Evolutionary conservation across 2,329 filamentous ascomycete species (phyloP).

Genomic region (Paracorniculantispora psalliotae): DNA sequence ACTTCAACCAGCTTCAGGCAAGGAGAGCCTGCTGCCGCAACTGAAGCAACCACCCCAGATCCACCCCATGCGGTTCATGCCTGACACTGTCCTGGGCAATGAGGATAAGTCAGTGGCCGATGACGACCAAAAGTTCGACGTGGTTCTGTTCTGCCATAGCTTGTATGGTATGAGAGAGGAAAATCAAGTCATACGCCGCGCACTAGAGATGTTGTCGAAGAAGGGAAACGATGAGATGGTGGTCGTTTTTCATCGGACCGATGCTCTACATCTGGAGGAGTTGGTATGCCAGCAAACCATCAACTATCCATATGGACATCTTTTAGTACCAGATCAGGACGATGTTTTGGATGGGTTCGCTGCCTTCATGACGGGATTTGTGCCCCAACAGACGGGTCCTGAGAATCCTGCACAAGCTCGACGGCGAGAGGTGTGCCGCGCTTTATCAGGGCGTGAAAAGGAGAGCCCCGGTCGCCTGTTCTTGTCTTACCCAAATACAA

Average conservation of each 20-base stretch:
- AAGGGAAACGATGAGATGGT: neutral
- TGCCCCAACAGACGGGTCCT: slow-evolving; percentile 25
- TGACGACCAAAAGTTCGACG: slow-evolving; percentile 41
- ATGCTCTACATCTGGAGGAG: neutral
- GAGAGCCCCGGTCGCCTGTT: slow-evolving; percentile 33
- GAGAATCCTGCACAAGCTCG: slow-evolving; percentile 28
- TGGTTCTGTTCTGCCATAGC: slow-evolving; percentile 59
- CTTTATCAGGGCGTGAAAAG: slow-evolving; percentile 36
- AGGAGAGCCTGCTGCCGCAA: neutral
- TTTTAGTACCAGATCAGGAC: slow-evolving; percentile 26
- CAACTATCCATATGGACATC: neutral
- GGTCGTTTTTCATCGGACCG: neutral
- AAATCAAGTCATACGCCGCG: slow-evolving; percentile 19
- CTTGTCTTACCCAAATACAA: slow-evolving; percentile 45
- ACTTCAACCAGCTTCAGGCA: neutral
- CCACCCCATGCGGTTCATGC: neutral
- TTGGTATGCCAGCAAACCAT: neutral
- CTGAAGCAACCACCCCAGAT: neutral
- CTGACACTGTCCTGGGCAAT: no score
- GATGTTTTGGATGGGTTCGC: slow-evolving; percentile 45
- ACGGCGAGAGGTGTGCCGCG: slow-evolving; percentile 51
- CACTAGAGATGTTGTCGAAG: neutral
- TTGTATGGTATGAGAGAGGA: slow-evolving; percentile 56
- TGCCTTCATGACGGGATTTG: slow-evolving; percentile 46
- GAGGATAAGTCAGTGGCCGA: neutral